Base-by-base conservation (phyloP, 306 rosid genomes). In the Rosa multiflora region DNA sequence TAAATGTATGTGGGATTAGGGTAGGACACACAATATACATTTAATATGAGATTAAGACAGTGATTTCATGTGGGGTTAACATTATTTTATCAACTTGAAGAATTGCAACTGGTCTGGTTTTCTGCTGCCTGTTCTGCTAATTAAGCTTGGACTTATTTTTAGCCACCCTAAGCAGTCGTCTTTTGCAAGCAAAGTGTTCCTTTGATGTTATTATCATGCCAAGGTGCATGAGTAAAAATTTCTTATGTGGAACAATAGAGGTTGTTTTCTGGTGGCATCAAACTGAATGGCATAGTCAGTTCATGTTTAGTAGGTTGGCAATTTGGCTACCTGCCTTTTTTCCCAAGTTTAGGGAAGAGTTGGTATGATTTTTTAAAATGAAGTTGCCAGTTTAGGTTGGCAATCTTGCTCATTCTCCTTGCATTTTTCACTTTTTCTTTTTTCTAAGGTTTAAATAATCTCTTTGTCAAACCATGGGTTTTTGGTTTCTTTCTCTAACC, bases 401-500 rank as follows among this genome's bases (percentile, higher is more conserved):
- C 35, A 32, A 32, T 32, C 35, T 32, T 32, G 35, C 35, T 32
- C 35, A 0, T 6, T 6, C 26, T 6, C 10, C 42, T 55, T 53
- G 77, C 78, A 58, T 14, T 73, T 52, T 59, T 49, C 67, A 2
- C 12, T 10, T 1, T 62, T 23, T 42, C 26, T 44, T 70, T 26
- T 26, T n/a, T n/a, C 8, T 47, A 46, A 76, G 48, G 72, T 69
- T 46, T 2, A 17, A 8, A 26, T 13, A 23, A 20, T 8, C 35
- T 48, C 26, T 56, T 18, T 32, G 48, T 67, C 32, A 59, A 51
- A 42, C 40, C 13, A 20, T 12, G 35, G 35, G 5, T 59, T 32
- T 66, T 48, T 51, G 75, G 42, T 81, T 86, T 35, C 43, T 35
- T 8, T 64, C 20, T 35, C 21, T 64, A 64, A 64, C 70, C 70